phyloP scores from a whole-genome alignment of 345 rosid species.

The Sisymbrium altissimum region DNA sequence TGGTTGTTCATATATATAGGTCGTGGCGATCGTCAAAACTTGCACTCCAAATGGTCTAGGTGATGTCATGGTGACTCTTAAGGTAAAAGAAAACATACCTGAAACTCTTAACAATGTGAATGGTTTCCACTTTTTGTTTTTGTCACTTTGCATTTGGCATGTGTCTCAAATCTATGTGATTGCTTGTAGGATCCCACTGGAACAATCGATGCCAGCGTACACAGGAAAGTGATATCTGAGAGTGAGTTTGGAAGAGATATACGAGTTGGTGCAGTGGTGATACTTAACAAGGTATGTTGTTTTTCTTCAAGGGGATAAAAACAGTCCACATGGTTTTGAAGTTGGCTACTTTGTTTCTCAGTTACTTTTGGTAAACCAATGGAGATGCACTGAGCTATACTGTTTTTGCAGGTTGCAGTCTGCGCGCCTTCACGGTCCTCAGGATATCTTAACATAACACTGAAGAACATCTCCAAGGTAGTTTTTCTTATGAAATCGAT shows the following conservation, averaged over 20 bases:
- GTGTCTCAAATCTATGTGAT: not conserved
- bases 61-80: conserved; percentile 73
- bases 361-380: not conserved
- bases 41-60: conserved; percentile 77
- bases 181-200: conserved; percentile 75
- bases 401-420: conserved; percentile 64
- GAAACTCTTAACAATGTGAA: not conserved
- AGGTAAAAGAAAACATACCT: conserved; percentile 42
- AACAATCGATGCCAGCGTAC: conserved; percentile 72
- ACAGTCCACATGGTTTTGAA: not conserved
- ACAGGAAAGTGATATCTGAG: conserved; percentile 51
- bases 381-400: conserved; percentile 16
- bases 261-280: conserved; percentile 63
- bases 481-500: not conserved
- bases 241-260: conserved; percentile 57
- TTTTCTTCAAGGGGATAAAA: not conserved
- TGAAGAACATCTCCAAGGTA: conserved; percentile 74
- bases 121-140: not conserved
- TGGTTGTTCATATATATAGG: conserved; percentile 37
- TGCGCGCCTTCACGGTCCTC: conserved; percentile 52
- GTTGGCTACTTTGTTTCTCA: not conserved
- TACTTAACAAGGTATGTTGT: conserved; percentile 58
- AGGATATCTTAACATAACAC: conserved; percentile 70
- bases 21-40: conserved; percentile 70
- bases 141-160: not conserved